A percentile compares a stretch with the other conserved stretches of the same genome.
Conservation (phyloP, 176 grass and related monocot genomes). For the Secale cereale region DNA sequence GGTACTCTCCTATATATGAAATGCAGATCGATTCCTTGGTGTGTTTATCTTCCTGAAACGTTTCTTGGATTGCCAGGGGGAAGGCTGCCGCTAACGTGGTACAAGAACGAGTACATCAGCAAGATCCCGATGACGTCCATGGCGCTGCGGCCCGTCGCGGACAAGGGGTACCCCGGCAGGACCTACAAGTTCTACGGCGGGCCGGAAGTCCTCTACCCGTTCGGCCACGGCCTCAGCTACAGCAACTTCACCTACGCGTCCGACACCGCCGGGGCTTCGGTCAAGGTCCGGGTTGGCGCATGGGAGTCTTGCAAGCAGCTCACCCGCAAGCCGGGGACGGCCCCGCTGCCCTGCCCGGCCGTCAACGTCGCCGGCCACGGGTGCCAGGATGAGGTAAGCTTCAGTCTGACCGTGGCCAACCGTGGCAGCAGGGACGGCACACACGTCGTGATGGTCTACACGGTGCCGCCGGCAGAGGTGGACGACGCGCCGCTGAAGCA, state of each 20-base stretch:
- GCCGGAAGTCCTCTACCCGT: constrained; percentile 30
- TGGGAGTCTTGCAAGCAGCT: constrained; percentile 16
- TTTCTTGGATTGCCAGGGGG: background rate
- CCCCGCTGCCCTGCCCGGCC: constrained; percentile 21
- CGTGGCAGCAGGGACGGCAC: constrained; percentile 6
- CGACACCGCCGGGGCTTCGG: background rate
- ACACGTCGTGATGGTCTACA: constrained; percentile 36
- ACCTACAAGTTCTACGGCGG: constrained; percentile 50
- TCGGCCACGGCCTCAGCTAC: constrained; percentile 40
- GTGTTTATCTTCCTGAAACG: too few relatives aligned
- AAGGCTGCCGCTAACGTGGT: constrained; percentile 36
- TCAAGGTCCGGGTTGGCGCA: background rate
- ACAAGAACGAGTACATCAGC: constrained; percentile 18
- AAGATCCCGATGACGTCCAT: constrained; percentile 48
- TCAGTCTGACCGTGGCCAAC: constrained; percentile 25
- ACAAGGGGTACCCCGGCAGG: constrained; percentile 27
- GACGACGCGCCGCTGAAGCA: constrained; percentile 35
- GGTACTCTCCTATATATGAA: too few relatives aligned
- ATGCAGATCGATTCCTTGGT: too few relatives aligned
- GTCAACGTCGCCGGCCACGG: background rate
- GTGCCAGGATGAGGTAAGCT: constrained; percentile 12
- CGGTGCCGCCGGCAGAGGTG: constrained; percentile 27
- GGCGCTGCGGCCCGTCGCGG: constrained; percentile 24
- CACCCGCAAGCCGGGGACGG: constrained; percentile 15
- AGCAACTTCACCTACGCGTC: constrained; percentile 25